Conservation (phyloP, 176 grass and related monocot genomes). For the Areca catechu region DNA sequence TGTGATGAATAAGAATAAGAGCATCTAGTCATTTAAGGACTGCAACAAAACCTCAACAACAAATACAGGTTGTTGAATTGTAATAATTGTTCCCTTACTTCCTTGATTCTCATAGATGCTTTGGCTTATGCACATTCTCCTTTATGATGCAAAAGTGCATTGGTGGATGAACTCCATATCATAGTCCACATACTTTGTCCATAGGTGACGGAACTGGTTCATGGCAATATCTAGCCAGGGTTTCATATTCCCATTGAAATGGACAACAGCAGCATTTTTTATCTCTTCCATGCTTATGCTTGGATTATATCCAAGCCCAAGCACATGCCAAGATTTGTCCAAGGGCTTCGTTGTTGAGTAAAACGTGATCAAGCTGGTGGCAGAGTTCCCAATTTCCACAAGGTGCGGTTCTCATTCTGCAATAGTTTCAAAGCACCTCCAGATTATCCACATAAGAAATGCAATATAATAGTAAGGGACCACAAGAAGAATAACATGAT, state of each 20-base stretch:
- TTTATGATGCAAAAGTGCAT: constrained; percentile 74
- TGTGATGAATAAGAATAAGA: not conserved
- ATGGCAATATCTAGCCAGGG: constrained; percentile 97
- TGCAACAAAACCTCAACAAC: constrained; percentile 8
- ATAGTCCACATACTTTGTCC: constrained; percentile 92
- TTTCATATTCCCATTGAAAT: constrained; percentile 99
- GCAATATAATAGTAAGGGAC: too few relatives aligned
- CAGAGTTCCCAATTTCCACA: constrained; percentile 93
- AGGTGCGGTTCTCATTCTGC: constrained; percentile 87
- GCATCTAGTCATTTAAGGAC: constrained; percentile 10
- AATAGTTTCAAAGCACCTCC: constrained; percentile 4
- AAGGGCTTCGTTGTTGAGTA: constrained; percentile 97
- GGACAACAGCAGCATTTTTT: constrained; percentile 82
- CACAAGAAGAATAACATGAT: too few relatives aligned
- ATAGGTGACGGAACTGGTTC: constrained; percentile 83
- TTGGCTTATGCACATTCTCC: not conserved
- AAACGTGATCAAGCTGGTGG: constrained; percentile 88
- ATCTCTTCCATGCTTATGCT: constrained; percentile 99
- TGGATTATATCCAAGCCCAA: constrained; percentile 93
- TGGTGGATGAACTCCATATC: constrained; percentile 52
- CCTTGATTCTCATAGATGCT: not conserved
- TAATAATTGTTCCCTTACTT: not conserved
- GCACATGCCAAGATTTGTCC: constrained; percentile 96
- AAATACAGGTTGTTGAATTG: not conserved
- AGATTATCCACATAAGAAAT: not conserved